Conservation (phyloP, 805 yeast genomes). For the Candida loeiensis region DNA sequence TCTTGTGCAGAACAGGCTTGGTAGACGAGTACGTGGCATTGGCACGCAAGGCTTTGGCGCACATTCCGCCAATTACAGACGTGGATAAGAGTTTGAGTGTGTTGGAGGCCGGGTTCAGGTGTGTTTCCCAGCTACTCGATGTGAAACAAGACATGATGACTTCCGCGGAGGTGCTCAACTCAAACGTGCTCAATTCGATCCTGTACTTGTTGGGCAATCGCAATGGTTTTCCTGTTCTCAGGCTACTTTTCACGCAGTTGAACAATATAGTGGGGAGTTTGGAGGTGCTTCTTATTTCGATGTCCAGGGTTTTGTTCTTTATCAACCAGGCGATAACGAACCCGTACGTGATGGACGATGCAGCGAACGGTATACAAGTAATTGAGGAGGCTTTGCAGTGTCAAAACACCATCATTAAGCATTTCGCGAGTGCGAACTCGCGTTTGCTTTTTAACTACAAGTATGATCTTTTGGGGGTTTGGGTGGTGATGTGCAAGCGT, state of each 20-base stretch:
- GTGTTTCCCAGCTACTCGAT: conserved; percentile 13
- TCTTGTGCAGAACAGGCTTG: conserved; percentile 25
- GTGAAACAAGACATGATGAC: conserved; percentile 4
- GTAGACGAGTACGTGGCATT: conserved; percentile 24
- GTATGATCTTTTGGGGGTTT: conserved; percentile 35
- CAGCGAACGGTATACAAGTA: conserved; percentile 12
- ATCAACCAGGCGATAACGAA: conserved; percentile 31
- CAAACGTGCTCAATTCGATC: conserved; percentile 22
- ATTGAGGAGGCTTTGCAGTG: conserved; percentile 19
- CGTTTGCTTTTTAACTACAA: conserved; percentile 22
- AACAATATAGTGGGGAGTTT: not conserved
- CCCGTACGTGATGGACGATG: conserved; percentile 25
- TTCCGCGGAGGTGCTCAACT: conserved; percentile 15
- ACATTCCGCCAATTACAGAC: conserved; percentile 29
- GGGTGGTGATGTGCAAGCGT: conserved; percentile 26
- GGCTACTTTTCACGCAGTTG: conserved; percentile 2
- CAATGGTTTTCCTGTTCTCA: conserved; percentile 1
- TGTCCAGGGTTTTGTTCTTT: conserved; percentile 26
- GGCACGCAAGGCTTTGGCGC: conserved; percentile 21
- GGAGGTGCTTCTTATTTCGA: conserved; percentile 18
- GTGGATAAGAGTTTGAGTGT: conserved; percentile 18
- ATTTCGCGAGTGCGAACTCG: conserved; percentile 18
- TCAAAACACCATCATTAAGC: conserved; percentile 19
- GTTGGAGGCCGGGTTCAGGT: conserved; percentile 22
- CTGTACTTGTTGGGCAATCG: conserved; percentile 19